Percentiles rank a stretch among this genome's conserved stretches.
These are phyloP conservation scores for Didymella pinodella DNA, from an alignment of 2,329 filamentous ascomycete species.

Conservation along the genomic window DNA sequence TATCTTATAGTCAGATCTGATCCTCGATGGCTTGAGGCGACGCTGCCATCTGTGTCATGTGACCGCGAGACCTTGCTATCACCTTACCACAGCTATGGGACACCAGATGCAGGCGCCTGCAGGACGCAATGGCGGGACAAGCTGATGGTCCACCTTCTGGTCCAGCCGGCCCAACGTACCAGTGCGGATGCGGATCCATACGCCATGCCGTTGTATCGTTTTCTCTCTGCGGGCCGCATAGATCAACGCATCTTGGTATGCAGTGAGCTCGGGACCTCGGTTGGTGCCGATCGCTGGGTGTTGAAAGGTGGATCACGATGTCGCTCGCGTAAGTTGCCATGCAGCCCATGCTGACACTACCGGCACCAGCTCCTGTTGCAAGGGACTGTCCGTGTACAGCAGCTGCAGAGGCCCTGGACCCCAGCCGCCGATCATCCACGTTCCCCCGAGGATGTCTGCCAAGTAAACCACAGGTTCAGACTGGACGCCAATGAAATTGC, in stretches of 20 bases:
- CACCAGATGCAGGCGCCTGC: conserved; percentile 30
- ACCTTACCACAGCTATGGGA: conserved; percentile 27
- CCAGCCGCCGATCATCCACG: conserved; percentile 29
- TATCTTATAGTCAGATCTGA: conserved; percentile 33
- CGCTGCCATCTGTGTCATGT: conserved; percentile 31
- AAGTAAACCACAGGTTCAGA: neutral
- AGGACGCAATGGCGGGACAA: conserved; percentile 27
- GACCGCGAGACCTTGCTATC: conserved; percentile 31
- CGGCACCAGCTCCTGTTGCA: conserved; percentile 35
- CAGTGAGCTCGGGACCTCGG: conserved; percentile 22
- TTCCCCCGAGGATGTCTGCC: neutral
- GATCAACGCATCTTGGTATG: conserved; percentile 24
- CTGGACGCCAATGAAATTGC: conserved; percentile 6
- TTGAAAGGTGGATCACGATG: conserved; percentile 37
- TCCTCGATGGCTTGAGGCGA: conserved; percentile 18
- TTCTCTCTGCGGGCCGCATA: conserved; percentile 30
- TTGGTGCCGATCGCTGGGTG: conserved; percentile 35
- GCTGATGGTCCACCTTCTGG: conserved; percentile 25
- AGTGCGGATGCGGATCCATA: conserved; percentile 31
- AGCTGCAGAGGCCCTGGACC: conserved; percentile 22
- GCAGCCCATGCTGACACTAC: conserved; percentile 35
- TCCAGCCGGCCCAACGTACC: conserved; percentile 24
- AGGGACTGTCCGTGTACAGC: conserved; percentile 24
- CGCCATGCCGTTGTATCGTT: conserved; percentile 31
- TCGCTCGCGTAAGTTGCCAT: conserved; percentile 33